phyloP scores from a whole-genome alignment of 2,329 filamentous ascomycete species.

The Botrytis fabae region DNA sequence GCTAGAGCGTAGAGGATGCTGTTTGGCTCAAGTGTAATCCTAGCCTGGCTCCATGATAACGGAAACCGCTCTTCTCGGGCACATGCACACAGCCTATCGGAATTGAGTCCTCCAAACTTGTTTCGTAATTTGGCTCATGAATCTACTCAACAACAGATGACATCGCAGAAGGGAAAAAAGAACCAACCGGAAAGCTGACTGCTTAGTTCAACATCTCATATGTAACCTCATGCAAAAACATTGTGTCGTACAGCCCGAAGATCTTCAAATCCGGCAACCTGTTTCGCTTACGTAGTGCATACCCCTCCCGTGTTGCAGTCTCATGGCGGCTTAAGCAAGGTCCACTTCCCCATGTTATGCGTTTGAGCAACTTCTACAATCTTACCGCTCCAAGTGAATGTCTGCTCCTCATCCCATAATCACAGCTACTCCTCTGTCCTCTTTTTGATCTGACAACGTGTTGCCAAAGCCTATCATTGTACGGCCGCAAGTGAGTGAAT shows the following conservation, averaged over 20 bases:
- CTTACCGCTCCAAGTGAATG: conserved; percentile 1
- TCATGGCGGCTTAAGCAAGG: conserved; percentile 6
- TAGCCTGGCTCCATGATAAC: not conserved
- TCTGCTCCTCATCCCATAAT: not conserved
- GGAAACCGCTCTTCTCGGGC: not conserved
- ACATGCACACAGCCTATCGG: not conserved
- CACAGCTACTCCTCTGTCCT: not conserved
- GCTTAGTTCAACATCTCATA: not conserved
- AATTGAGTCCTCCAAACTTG: not conserved
- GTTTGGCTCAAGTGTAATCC: not conserved
- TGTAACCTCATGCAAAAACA: not conserved
- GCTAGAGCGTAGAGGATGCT: not conserved
- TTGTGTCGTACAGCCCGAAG: not conserved
- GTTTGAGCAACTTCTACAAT: conserved; percentile 1
- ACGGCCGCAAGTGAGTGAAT: not conserved
- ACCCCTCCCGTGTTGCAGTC: conserved; percentile 19
- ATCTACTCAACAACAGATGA: not conserved
- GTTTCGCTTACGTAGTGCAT: not conserved
- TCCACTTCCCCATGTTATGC: conserved; percentile 13
- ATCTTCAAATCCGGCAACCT: not conserved
- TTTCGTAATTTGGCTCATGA: not conserved
- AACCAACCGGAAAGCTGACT: not conserved
- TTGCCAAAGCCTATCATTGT: not conserved
- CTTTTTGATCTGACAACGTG: not conserved
- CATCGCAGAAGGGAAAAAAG: not conserved